Conservation (phyloP, 495 filamentous ascomycete genomes). For the Corynascus novoguineensis region DNA sequence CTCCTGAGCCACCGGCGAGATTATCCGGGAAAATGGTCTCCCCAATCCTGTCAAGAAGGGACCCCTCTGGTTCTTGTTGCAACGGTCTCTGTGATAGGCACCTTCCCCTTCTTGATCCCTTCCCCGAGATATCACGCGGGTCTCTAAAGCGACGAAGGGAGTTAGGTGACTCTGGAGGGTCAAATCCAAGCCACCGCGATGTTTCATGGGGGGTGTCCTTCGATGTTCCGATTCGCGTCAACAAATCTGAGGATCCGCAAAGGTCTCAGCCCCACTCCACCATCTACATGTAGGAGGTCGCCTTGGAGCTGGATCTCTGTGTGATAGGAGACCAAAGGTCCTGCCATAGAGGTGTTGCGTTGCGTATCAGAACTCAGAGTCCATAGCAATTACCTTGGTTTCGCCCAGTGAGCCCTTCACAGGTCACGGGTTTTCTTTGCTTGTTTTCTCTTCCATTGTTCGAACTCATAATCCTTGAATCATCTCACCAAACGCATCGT, state of each 20-base stretch:
- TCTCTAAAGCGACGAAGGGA: slow-evolving; percentile 80
- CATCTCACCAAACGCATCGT: slow-evolving; percentile 57
- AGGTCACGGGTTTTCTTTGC: slow-evolving; percentile 43
- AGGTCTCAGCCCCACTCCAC: no score
- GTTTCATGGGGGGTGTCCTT: slow-evolving; percentile 82
- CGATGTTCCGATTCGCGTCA: slow-evolving; percentile 82
- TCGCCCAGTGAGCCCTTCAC: slow-evolving; percentile 58
- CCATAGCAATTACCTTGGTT: slow-evolving; percentile 79
- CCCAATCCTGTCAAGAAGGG: no score
- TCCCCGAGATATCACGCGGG: slow-evolving; percentile 60
- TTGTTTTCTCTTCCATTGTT: slow-evolving; percentile 54
- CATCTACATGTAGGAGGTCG: no score
- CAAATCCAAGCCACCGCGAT: slow-evolving; percentile 69
- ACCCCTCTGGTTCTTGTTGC: slow-evolving; percentile 70
- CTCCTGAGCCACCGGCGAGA: slow-evolving; percentile 60
- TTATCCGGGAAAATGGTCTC: no score
- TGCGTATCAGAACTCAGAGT: slow-evolving; percentile 81
- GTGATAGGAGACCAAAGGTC: no score
- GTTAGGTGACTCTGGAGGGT: slow-evolving; percentile 70
- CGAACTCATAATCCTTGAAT: slow-evolving; percentile 56
- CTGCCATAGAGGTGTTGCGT: no score
- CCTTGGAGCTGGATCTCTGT: no score
- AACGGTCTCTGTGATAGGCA: slow-evolving; percentile 86
- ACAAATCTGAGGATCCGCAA: slow-evolving; percentile 61
- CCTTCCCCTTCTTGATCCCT: slow-evolving; percentile 71